Evolutionary conservation across 129 eudicot species (phyloP).

Genomic region (Oenanthe sinensis): DNA sequence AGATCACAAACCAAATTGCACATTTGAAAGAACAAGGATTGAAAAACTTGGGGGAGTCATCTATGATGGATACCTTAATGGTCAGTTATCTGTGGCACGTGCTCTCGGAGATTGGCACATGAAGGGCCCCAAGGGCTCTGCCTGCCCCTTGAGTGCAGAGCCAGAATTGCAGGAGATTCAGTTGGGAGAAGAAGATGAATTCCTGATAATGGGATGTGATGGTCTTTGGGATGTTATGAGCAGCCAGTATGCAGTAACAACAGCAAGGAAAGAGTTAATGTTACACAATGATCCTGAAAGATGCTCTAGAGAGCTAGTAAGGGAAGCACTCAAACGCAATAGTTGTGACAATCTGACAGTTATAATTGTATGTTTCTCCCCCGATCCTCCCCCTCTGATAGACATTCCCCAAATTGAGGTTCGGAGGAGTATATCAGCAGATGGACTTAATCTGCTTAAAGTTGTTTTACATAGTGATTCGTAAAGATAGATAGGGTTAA

Average conservation of each 20-base stretch:
- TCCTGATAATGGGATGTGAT: slow-evolving; percentile 75
- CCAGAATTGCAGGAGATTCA: slow-evolving; percentile 64
- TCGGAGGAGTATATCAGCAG: slow-evolving; percentile 67
- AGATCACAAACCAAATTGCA: slow-evolving; percentile 77
- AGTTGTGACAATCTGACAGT: slow-evolving; percentile 74
- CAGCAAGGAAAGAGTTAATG: slow-evolving; percentile 69
- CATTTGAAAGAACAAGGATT: slow-evolving; percentile 56
- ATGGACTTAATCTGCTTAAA: slow-evolving; percentile 64
- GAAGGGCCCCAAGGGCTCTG: slow-evolving; percentile 71
- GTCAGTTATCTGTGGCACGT: slow-evolving; percentile 77
- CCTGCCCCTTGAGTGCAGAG: slow-evolving; percentile 65
- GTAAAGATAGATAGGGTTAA: slow-evolving; percentile 7
- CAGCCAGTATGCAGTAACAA: slow-evolving; percentile 77
- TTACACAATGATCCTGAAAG: slow-evolving; percentile 74
- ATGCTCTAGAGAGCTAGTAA: slow-evolving; percentile 72
- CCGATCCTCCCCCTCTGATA: slow-evolving; percentile 78
- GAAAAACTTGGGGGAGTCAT: slow-evolving; percentile 81
- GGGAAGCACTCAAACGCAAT: slow-evolving; percentile 70
- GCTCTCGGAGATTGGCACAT: slow-evolving; percentile 96
- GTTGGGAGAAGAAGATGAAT: slow-evolving; percentile 67
- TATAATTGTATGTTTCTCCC: slow-evolving; percentile 61
- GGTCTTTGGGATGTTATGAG: slow-evolving; percentile 97
- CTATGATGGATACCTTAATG: slow-evolving; percentile 76
- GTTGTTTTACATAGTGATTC: slow-evolving; percentile 45
- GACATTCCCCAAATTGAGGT: slow-evolving; percentile 43